Evolutionary conservation across 2,329 filamentous ascomycete genomes (phyloP), one percentile per base, ranked within the genome.

Genomic region (Ampelomyces quisqualis): DNA sequence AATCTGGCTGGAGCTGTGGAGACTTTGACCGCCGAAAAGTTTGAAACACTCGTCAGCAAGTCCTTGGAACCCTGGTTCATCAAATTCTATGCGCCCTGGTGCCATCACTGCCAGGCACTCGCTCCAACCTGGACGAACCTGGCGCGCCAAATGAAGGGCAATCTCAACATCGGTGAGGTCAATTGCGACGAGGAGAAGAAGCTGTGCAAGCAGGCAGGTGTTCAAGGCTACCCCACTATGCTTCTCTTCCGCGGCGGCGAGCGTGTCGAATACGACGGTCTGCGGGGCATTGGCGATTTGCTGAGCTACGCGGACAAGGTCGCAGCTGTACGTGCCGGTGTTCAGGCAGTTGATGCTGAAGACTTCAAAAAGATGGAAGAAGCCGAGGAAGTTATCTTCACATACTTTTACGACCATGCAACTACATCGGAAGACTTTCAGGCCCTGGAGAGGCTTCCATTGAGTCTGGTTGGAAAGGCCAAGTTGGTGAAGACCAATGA

Each of bases 31-130:
- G 84, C 87, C 0, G 90, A 96, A 63, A 88, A 77, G 49, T 98
- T 98, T 73, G 85, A 94, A 65, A 82, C 80, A 43, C 75, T 85
- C 24, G 90, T 98, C 32, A 95, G 89, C 3, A 86, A 84, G 65
- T 90, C 89, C 0, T 82, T 87, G 50, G 90, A 97, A 49, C 85
- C 90, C 5, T 98, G 93, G 93, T 96, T 98, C 64, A 83, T 98
- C 76, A 98, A 98, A 70, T 97, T 98, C 67, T 97, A 96, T 67
- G 90, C 89, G 13, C 94, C 93, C 5, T 97, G 91, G 93, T 98
- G 93, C 68, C 82, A 84, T 55, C 93, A 98, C 70, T 98, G 94
- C 70, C 88, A 95, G 71, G 88, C 88, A 24, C 82, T 98, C 78
- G 88, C 86, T 23, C 87, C 93, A 2, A 90, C 83, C 51, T 98